phyloP scores from a whole-genome alignment of 2,329 filamentous ascomycete species.

The Aspergillus hortae region DNA sequence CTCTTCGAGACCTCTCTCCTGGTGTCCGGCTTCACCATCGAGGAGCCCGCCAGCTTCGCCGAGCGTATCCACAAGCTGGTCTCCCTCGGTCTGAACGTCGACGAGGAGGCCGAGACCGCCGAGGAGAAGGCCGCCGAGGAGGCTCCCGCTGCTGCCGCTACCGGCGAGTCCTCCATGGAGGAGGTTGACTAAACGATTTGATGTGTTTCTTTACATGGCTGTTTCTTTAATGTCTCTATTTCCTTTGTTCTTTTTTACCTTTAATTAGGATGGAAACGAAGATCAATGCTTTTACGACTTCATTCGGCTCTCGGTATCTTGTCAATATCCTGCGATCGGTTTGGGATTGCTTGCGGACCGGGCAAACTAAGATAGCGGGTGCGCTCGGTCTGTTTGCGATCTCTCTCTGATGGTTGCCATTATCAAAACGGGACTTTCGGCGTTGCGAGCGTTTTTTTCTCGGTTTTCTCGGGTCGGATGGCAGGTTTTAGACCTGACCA shows the following conservation, averaged over 20 bases:
- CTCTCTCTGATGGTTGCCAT: background rate
- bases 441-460: no score
- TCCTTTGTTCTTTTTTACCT: background rate
- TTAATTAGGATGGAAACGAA: constrained; percentile 13
- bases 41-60: constrained; percentile 95
- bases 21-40: constrained; percentile 98
- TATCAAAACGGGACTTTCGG: background rate
- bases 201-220: constrained; percentile 8
- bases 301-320: constrained; percentile 2
- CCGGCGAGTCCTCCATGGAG: constrained; percentile 96
- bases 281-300: constrained; percentile 6
- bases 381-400: no score
- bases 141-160: constrained; percentile 58
- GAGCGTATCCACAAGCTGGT: constrained; percentile 99
- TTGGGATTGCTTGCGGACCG: no score
- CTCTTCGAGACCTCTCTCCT: constrained; percentile 98
- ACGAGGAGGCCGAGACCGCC: constrained; percentile 78
- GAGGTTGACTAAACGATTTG: constrained; percentile 80
- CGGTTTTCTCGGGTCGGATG: no score
- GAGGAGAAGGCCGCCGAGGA: constrained; percentile 54
- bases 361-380: no score
- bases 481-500: no score
- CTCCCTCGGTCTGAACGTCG: constrained; percentile 93
- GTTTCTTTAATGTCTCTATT: constrained; percentile 6
- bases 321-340: constrained; percentile 1